Percentiles rank a stretch among this genome's conserved stretches.
These are phyloP conservation scores for Claviceps arundinis DNA, from an alignment of 2,329 filamentous ascomycete species.

Conservation along the genomic window DNA sequence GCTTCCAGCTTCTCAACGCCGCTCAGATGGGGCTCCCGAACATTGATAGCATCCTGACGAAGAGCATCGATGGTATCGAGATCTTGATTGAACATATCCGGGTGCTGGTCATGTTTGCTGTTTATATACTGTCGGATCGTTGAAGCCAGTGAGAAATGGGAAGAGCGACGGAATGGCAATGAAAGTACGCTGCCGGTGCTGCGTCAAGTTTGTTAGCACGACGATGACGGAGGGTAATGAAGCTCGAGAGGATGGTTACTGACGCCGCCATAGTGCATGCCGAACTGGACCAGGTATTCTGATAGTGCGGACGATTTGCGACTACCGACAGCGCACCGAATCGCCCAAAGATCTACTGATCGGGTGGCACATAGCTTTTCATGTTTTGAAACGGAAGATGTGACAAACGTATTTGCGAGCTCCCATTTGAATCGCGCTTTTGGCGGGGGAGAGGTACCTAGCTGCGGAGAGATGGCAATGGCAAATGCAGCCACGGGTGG, in stretches of 20 bases:
- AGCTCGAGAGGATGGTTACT: not conserved
- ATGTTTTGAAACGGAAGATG: not conserved
- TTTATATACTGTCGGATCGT: constrained; percentile 94
- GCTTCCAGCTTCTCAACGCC: constrained; percentile 78
- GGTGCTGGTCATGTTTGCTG: constrained; percentile 95
- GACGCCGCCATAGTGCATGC: constrained; percentile 2
- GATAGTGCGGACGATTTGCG: not conserved
- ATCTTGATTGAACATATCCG: constrained; percentile 89
- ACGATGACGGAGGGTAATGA: not conserved
- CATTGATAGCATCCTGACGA: constrained; percentile 74
- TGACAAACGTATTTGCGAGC: not conserved
- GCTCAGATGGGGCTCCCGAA: constrained; percentile 75
- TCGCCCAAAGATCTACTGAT: not conserved
- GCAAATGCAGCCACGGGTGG: too few species aligned
- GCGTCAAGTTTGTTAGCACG: not conserved
- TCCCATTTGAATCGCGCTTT: not conserved
- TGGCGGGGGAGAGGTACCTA: not conserved
- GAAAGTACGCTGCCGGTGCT: constrained; percentile 49
- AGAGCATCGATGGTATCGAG: constrained; percentile 71
- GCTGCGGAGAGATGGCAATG: too few species aligned
- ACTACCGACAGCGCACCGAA: not conserved
- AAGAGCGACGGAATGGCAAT: constrained; percentile 79
- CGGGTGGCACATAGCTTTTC: not conserved
- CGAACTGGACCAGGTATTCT: not conserved
- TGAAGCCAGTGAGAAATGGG: constrained; percentile 61